Percentiles rank a stretch among this genome's conserved stretches.
Conservation (phyloP, 78 protist species). For the Cavenderia fasciculata region DNA sequence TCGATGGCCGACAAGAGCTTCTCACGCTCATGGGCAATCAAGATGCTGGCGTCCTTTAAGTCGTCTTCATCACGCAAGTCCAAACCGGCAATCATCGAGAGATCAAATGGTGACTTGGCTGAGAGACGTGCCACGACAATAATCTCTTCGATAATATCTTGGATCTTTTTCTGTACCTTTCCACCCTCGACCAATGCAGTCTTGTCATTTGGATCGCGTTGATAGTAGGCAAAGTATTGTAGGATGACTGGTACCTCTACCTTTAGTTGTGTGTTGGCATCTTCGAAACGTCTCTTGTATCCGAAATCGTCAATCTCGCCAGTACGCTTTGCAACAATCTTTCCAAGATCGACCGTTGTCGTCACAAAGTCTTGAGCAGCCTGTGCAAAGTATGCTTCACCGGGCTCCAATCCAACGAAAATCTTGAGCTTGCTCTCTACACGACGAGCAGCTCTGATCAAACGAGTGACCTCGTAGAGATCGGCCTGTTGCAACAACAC, state of each 20-base stretch:
- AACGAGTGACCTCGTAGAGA: conserved; percentile 67
- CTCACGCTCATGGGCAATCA: conserved; percentile 53
- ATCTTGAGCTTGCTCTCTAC: conserved; percentile 41
- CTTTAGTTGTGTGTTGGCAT: conserved; percentile 41
- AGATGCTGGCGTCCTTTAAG: conserved; percentile 40
- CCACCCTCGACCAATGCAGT: conserved; percentile 11
- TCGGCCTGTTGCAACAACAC: conserved; percentile 70
- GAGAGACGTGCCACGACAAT: conserved; percentile 57
- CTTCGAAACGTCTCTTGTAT: conserved; percentile 50
- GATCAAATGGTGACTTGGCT: conserved; percentile 73
- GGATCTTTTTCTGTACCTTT: conserved; percentile 4
- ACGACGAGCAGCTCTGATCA: conserved; percentile 16
- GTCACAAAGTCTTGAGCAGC: conserved; percentile 77
- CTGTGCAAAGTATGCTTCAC: conserved; percentile 41
- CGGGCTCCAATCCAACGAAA: conserved; percentile 61
- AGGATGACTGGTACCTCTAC: conserved; percentile 53
- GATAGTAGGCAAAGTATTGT: conserved; percentile 63
- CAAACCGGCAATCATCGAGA: conserved; percentile 62
- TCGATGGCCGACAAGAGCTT: conserved; percentile 59
- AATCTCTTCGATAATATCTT: conserved; percentile 42
- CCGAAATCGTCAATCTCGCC: conserved; percentile 63
- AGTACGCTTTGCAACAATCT: conserved; percentile 40
- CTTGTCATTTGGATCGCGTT: conserved; percentile 52
- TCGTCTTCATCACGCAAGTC: conserved; percentile 75
- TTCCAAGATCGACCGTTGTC: conserved; percentile 37